Evolutionary conservation across 108 stramenopile species (phyloP), one percentile per base, ranked within the genome.

Genomic region (Nannochloropsis gaditana): DNA sequence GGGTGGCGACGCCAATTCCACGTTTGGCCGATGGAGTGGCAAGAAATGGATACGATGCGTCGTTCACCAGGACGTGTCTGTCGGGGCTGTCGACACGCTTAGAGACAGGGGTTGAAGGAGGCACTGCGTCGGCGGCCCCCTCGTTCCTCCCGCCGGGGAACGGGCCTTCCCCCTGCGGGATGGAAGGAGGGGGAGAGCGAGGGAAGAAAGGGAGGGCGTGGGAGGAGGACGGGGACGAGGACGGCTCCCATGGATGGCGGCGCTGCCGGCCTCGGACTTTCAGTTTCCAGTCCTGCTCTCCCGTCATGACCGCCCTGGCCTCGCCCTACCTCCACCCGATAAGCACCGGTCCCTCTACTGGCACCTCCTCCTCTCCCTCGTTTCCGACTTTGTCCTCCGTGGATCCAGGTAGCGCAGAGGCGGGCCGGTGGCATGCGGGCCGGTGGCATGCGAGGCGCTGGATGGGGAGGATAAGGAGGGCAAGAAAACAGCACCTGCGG

Each of bases 141-240:
- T 0, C 31, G 31, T 31, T 31, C 1, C 31, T 31, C 31, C 31
- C 31, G 31, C 31, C 31, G 31, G 31, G 31, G 31, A 1, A 31
- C 31, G 31, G 31, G 31, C 31, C 31, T 31, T 31, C 31, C 31
- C 0, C 31, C 31, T 31, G 31, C 31, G 59, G 59, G 59, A 73
- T n/a, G 59, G 59, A n/a, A 73, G 15, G 59, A 73, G 3, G 59
- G 59, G n/a, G 59, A 0, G 59, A 73, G 59, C 19, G 8, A 73
- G n/a, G 59, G 59, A 73, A n/a, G 59, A 73, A 73, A n/a, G 59
- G 59, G n/a, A 73, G 59, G 59, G 59, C 59, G n/a, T 73, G 59
- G 59, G 59, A 73, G n/a, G 59, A n/a, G 59, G 59, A 73, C 2
- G 59, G n/a, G 59, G 2, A 73, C 19, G 59, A 73, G 59, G 59